Conservation (phyloP, 2,329 filamentous ascomycete genomes). For the Cercospora sesami region DNA sequence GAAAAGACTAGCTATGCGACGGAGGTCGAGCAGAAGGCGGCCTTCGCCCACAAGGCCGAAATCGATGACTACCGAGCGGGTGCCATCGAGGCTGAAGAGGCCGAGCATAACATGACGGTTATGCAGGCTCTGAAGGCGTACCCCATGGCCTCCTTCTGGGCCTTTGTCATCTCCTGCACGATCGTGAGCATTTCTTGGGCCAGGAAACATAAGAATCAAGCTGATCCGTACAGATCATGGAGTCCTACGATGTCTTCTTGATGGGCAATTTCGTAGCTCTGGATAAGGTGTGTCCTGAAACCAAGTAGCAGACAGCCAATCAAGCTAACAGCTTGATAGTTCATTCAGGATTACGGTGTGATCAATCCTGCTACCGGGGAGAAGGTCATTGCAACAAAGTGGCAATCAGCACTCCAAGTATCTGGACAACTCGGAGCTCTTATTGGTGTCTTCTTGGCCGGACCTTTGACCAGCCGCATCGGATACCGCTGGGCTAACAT, state of each 20-base stretch:
- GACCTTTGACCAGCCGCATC: slow-evolving; percentile 59
- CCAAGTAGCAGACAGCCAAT: not conserved
- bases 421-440: slow-evolving; percentile 60
- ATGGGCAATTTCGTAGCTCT: slow-evolving; percentile 61
- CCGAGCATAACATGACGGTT: slow-evolving; percentile 54
- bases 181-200: slow-evolving; percentile 49
- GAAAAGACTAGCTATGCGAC: slow-evolving; percentile 1
- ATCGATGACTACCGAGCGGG: slow-evolving; percentile 50
- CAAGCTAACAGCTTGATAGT: not conserved
- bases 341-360: slow-evolving; percentile 49
- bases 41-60: slow-evolving; percentile 22
- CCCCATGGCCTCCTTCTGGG: slow-evolving; percentile 57
- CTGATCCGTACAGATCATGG: slow-evolving; percentile 57
- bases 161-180: slow-evolving; percentile 57
- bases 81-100: slow-evolving; percentile 59
- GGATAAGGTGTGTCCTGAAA: slow-evolving; percentile 16
- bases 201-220: slow-evolving; percentile 13
- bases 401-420: slow-evolving; percentile 60
- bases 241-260: slow-evolving; percentile 63
- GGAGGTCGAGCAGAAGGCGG: slow-evolving; percentile 11
- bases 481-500: slow-evolving; percentile 63
- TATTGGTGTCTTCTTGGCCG: slow-evolving; percentile 60
- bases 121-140: slow-evolving; percentile 53
- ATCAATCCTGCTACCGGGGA: slow-evolving; percentile 26
- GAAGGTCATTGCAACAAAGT: slow-evolving; percentile 52